phyloP scores from a whole-genome alignment of 352 stramenopile species.

The Globisporangium cystogenes region DNA sequence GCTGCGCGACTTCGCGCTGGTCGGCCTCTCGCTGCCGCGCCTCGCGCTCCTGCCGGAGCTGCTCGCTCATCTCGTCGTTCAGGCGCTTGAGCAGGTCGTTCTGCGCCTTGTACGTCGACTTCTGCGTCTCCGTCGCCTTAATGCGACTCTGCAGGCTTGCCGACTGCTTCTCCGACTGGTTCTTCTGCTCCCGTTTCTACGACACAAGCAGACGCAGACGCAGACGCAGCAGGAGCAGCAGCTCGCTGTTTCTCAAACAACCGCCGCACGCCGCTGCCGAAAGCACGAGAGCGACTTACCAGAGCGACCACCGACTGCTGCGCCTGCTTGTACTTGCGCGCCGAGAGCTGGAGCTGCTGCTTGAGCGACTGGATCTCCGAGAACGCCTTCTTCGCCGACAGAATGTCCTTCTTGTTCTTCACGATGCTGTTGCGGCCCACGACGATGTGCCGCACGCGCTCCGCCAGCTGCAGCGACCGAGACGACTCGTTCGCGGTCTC shows the following conservation, averaged over 20 bases:
- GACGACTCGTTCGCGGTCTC: constrained; percentile 83
- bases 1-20: constrained; percentile 64
- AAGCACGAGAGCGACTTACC: constrained; percentile 54
- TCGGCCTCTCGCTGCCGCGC: constrained; percentile 55
- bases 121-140: constrained; percentile 74
- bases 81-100: constrained; percentile 60
- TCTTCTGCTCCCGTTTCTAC: constrained; percentile 91
- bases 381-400: constrained; percentile 92
- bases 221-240: constrained; percentile 17
- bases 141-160: constrained; percentile 70
- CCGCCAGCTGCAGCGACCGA: constrained; percentile 85
- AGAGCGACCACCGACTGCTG: constrained; percentile 90
- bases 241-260: constrained; percentile 14
- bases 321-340: constrained; percentile 81
- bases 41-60: constrained; percentile 70
- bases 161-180: constrained; percentile 87
- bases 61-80: constrained; percentile 59
- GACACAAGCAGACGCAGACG: constrained; percentile 12
- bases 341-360: constrained; percentile 85
- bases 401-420: constrained; percentile 81
- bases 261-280: constrained; percentile 4
- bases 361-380: constrained; percentile 93
- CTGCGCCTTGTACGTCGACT: constrained; percentile 50
- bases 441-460: constrained; percentile 75
- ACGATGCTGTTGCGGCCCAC: constrained; percentile 75